These are phyloP conservation scores for Diutina catenulata DNA, from an alignment of 1,139 yeast species.

Conservation along the genomic window DNA sequence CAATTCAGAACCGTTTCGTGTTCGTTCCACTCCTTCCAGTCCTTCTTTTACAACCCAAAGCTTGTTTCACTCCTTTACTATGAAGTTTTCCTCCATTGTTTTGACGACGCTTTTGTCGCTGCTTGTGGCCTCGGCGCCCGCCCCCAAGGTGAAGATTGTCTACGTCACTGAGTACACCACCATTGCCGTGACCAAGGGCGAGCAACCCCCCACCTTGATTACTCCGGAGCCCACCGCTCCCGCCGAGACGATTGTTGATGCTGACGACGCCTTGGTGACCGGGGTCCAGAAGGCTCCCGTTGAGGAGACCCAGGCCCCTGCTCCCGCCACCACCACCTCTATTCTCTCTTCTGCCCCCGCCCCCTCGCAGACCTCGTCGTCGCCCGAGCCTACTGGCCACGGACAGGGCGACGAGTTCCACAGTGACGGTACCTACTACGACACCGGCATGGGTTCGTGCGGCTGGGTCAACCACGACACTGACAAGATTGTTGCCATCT, in stretches of 20 bases:
- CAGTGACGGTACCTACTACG: conserved; percentile 64
- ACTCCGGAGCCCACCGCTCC: conserved; percentile 2
- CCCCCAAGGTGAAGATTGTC: conserved; percentile 13
- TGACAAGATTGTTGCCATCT: conserved; percentile 36
- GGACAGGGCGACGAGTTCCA: conserved; percentile 58
- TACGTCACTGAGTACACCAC: conserved; percentile 12
- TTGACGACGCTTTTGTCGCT: conserved; percentile 4
- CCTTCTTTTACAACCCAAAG: neutral
- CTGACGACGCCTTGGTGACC: neutral
- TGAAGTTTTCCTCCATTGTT: conserved; percentile 5
- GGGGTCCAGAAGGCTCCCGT: neutral
- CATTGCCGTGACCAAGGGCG: conserved; percentile 8
- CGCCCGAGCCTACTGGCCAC: conserved; percentile 17
- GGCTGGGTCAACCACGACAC: conserved; percentile 34
- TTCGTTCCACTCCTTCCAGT: conserved; percentile 4
- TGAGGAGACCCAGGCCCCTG: neutral
- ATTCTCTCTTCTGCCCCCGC: neutral
- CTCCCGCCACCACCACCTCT: neutral
- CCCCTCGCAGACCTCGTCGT: conserved; percentile 6
- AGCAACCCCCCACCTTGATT: conserved; percentile 8
- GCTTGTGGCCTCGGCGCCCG: conserved; percentile 11
- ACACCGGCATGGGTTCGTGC: conserved; percentile 52
- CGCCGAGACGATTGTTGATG: neutral
- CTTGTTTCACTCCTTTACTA: neutral
- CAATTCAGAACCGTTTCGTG: conserved; percentile 3